Evolutionary conservation across 139 green algal species (phyloP), one percentile per base, ranked within the genome.

Genomic region (Chlorella sorokiniana): DNA sequence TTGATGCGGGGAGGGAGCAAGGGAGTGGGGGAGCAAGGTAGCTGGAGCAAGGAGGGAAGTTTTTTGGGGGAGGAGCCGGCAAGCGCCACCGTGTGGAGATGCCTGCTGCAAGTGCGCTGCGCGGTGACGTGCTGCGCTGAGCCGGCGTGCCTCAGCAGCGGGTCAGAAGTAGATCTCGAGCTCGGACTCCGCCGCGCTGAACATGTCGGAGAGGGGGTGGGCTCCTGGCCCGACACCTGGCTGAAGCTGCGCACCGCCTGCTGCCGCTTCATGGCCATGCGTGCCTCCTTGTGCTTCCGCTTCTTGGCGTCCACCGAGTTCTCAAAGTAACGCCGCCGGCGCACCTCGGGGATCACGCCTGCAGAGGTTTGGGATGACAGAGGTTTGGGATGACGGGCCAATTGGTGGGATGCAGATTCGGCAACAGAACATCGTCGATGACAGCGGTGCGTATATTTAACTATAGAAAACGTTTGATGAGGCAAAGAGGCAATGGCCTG

Each of bases 251-350:
- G 59, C 18, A 74, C 37, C 38, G 45, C 33, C 16, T 63, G n/a
- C 38, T 65, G 69, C 65, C 82, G 72, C 75, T 87, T 89, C 10
- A 54, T 62, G 25, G 83, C 83, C 51, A 89, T 79, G 69, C 81
- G 44, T 35, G 41, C 40, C 65, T 91, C 87, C 78, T 82, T 80
- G 42, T 70, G 35, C 73, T 91, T 91, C 59, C 87, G 81, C 82
- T 91, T 91, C 73, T 88, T 91, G 11, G 54, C 44, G 69, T 91
- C 87, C 54, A 86, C 86, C 1, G 78, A 71, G 65, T 90, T 88
- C 70, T 91, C 87, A 73, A 91, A 91, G 76, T 91, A 88, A 4
- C 85, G 76, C 37, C 87, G 83, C 40, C 87, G 62, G 22, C 87
- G 81, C 64, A 91, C 81, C 79, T 88, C 84, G 48, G 81, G 84